A percentile compares a stretch with the other conserved stretches of the same genome.
Evolutionary conservation across 2,329 filamentous ascomycete species (phyloP).

Genomic region (Coniochaeta sp.): DNA sequence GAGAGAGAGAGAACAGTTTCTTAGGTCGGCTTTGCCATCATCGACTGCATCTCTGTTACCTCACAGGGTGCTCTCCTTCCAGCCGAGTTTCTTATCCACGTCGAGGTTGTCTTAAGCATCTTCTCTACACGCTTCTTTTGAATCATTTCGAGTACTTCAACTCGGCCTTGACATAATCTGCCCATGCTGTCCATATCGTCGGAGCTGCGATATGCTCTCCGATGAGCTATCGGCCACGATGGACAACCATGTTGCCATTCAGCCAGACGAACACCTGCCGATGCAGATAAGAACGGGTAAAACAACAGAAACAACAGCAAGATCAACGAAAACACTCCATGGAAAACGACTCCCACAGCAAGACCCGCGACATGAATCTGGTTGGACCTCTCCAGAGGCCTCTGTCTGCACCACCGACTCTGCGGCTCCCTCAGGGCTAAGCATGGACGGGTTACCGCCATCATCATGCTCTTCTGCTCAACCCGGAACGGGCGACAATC

Average conservation of each 20-base stretch:
- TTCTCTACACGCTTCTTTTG: not conserved
- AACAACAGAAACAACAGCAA: not conserved
- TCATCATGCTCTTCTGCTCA: too few species aligned
- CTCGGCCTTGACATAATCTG: not conserved
- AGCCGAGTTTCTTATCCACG: not conserved
- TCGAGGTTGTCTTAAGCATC: not conserved
- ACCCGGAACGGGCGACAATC: not conserved
- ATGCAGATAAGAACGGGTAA: not conserved
- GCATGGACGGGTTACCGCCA: too few species aligned
- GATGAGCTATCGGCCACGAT: not conserved
- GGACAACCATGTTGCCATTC: not conserved
- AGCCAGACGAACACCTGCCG: not conserved
- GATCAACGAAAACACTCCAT: not conserved
- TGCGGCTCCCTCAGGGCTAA: too few species aligned
- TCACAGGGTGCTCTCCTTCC: not conserved
- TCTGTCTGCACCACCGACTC: too few species aligned
- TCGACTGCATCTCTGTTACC: not conserved
- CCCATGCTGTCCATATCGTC: not conserved
- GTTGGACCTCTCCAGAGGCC: not conserved
- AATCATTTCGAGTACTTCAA: not conserved
- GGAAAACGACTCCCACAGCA: constrained; percentile 8
- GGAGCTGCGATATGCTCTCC: not conserved
- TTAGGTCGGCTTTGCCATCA: not conserved
- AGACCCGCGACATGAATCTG: not conserved
- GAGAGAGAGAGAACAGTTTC: too few species aligned